Evolutionary conservation across 495 filamentous ascomycete species (phyloP), one percentile per base, ranked within the genome.

Genomic region (Tricharina praecox): DNA sequence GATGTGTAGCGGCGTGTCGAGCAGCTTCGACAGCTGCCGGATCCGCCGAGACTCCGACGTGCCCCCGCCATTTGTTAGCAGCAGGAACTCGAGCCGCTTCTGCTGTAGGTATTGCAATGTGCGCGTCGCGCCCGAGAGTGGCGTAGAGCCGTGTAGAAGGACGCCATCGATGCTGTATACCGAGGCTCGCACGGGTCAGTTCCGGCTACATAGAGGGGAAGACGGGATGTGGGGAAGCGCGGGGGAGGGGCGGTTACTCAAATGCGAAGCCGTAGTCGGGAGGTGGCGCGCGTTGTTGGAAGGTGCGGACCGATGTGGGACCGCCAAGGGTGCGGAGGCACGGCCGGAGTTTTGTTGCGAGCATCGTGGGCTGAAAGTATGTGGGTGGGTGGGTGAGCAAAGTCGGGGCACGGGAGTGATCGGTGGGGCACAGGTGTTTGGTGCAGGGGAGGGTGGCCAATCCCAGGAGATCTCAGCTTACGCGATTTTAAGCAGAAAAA

Each of bases 41-140:
- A 84, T 78, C 23, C 83, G 75, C 40, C 79, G 74, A 1, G 64
- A 65, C 64, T 93, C 85, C 46, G 74, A 72, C 56, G 78, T 81
- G 44, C 85, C 85, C 37, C 85, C 85, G 54, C 85, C 85, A 61
- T 93, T 93, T 46, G 85, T 93, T 45, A 93, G 70, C 26, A 93
- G 72, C 53, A 92, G 81, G 65, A 82, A 92, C 9, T 82, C 82
- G 40, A 93, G 81, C 4, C 69, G 66, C 41, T 82, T 68, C 19
- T 71, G 54, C 52, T 87, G 74, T 19, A 96, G 76, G 51, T 74
- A 75, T 10, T 61, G 53, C n/a, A 99, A 70, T 11, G 86, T 70
- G 49, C 79, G 67, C n/a, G 74, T 67, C 0, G 92, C 92, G 25
- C 78, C 76, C n/a, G 86, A 79, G 26, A 93, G 76, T 7, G 86